Evolutionary conservation across 106 monocot species (phyloP).

Genomic region (Iris macrosiphon): DNA sequence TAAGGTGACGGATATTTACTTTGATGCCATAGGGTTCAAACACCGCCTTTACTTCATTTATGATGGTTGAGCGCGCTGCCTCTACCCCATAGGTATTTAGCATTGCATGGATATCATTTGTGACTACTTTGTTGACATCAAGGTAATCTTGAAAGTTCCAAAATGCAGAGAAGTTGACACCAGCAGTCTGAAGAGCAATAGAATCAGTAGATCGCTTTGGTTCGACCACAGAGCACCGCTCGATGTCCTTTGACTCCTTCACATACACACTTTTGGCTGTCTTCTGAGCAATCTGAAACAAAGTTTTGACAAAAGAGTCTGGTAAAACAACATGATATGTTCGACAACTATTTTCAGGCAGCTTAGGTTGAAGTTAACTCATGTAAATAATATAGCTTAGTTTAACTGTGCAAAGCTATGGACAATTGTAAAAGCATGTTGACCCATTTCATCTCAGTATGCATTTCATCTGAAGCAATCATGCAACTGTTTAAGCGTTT

Average conservation of each 20-base stretch:
- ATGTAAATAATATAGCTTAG: too few relatives aligned
- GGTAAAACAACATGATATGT: too few relatives aligned
- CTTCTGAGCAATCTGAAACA: constrained; percentile 67
- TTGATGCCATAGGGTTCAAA: constrained; percentile 68
- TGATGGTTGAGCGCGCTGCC: constrained; percentile 71
- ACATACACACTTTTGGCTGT: constrained; percentile 65
- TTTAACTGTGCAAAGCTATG: too few relatives aligned
- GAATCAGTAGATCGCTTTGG: constrained; percentile 16
- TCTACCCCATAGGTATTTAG: constrained; percentile 85
- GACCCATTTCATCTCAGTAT: too few relatives aligned
- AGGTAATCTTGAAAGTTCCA: constrained; percentile 52
- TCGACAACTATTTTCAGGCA: too few relatives aligned
- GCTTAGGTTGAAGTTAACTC: too few relatives aligned
- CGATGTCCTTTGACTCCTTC: constrained; percentile 46
- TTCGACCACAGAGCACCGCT: constrained; percentile 45
- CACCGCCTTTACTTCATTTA: constrained; percentile 62
- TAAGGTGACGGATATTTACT: constrained; percentile 67
- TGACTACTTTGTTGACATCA: constrained; percentile 34
- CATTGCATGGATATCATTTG: constrained; percentile 79
- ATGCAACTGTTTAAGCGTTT: too few relatives aligned
- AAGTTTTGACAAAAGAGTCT: neutral
- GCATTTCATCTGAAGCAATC: too few relatives aligned
- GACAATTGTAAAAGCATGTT: too few relatives aligned
- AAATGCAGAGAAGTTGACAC: constrained; percentile 61
- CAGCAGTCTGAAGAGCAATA: constrained; percentile 56